These are phyloP conservation scores for Leccinum longicurvipes DNA, from an alignment of 768 basidiomycete genomes.

Conservation along the genomic window DNA sequence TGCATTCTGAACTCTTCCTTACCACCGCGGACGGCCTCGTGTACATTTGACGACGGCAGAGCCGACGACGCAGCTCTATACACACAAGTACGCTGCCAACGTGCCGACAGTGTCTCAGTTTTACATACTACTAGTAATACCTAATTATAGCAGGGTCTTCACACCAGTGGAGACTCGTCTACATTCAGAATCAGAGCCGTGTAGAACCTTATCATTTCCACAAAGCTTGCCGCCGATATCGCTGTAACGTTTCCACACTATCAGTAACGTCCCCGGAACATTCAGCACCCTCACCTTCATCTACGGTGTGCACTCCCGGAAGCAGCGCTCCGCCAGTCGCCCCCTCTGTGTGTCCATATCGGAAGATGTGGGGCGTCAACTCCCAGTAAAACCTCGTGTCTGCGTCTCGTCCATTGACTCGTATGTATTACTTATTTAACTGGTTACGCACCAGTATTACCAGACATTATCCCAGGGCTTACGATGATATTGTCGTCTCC, in stretches of 20 bases:
- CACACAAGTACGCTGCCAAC: too few species aligned
- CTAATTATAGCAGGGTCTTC: not conserved
- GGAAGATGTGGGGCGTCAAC: slow-evolving; percentile 58
- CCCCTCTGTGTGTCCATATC: slow-evolving; percentile 46
- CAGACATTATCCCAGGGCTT: slow-evolving; percentile 54
- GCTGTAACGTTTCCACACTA: slow-evolving; percentile 22
- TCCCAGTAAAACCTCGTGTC: slow-evolving; percentile 49
- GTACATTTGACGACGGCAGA: not conserved
- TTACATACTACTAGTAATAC: not conserved
- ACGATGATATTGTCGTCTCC: slow-evolving; percentile 38
- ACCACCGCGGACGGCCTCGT: not conserved
- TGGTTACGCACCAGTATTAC: slow-evolving; percentile 42
- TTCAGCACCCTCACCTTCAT: slow-evolving; percentile 52
- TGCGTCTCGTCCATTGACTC: slow-evolving; percentile 9
- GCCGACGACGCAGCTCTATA: not conserved
- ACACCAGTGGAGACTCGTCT: slow-evolving; percentile 44
- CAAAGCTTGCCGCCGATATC: slow-evolving; percentile 45
- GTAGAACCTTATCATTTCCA: slow-evolving; percentile 69
- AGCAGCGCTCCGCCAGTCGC: slow-evolving; percentile 29
- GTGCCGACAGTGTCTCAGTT: not conserved
- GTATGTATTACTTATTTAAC: not conserved
- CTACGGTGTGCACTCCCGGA: slow-evolving; percentile 61
- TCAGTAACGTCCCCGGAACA: not conserved
- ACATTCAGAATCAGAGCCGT: slow-evolving; percentile 61
- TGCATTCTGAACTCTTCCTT: not conserved